Evolutionary conservation across 192 early-diverging fungal species (phyloP).

Genomic region (Oehlia diaphana): DNA sequence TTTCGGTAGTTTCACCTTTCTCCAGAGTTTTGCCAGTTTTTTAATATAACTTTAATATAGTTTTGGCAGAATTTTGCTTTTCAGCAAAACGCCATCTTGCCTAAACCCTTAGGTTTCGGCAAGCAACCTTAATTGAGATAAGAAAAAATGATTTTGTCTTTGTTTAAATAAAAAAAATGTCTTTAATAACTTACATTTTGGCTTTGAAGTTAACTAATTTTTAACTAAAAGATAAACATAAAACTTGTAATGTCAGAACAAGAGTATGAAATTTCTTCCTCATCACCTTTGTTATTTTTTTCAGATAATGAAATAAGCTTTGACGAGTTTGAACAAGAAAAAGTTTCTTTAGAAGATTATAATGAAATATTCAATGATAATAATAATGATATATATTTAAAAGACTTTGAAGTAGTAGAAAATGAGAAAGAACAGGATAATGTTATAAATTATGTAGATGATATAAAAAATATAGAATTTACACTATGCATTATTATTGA

Average conservation of each 20-base stretch:
- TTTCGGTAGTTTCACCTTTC: no score
- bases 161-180: not conserved
- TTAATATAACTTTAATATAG: no score
- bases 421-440: not conserved
- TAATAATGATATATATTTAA: no score
- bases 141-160: not conserved
- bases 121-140: no score
- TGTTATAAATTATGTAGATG: not conserved
- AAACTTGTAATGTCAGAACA: not conserved
- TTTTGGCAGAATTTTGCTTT: no score
- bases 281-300: not conserved
- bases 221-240: not conserved
- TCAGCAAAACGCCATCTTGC: no score
- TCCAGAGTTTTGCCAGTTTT: no score
- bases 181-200: not conserved
- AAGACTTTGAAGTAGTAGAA: not conserved
- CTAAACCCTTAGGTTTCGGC: no score
- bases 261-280: not conserved
- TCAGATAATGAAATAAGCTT: not conserved
- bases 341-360: no score
- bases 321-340: no score
- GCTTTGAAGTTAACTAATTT: not conserved
- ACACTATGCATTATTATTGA: not conserved
- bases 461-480: not conserved
- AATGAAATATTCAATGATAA: no score